Evolutionary conservation across 768 basidiomycete species (phyloP).

Genomic region (Suillus ampliporus): DNA sequence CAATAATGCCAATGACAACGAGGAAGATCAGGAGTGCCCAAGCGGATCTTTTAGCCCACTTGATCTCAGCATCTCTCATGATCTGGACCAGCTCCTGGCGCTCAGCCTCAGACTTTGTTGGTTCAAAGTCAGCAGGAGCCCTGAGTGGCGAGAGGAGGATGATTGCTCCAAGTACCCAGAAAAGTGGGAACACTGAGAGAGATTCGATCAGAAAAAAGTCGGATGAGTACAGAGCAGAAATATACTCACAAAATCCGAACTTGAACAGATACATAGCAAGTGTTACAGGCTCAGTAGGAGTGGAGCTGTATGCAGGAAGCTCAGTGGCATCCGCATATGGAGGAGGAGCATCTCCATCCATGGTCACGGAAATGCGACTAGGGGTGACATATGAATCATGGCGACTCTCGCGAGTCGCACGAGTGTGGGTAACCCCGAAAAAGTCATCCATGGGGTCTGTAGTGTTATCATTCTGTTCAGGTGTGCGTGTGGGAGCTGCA

Average conservation of each 20-base stretch:
- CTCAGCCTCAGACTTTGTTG: slow-evolving; percentile 43
- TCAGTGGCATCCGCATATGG: slow-evolving; percentile 35
- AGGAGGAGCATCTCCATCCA: slow-evolving; percentile 29
- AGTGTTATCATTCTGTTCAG: not conserved
- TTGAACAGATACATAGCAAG: slow-evolving; percentile 55
- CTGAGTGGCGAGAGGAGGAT: slow-evolving; percentile 48
- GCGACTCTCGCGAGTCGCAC: slow-evolving; percentile 36
- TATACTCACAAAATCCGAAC: slow-evolving; percentile 52
- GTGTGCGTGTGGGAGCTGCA: slow-evolving; percentile 14
- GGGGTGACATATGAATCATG: slow-evolving; percentile 32
- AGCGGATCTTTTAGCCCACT: slow-evolving; percentile 47
- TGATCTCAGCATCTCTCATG: slow-evolving; percentile 44
- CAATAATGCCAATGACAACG: slow-evolving; percentile 10
- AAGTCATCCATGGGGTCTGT: slow-evolving; percentile 30
- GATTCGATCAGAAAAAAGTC: slow-evolving; percentile 5
- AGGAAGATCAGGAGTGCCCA: slow-evolving; percentile 18
- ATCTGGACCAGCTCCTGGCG: slow-evolving; percentile 35
- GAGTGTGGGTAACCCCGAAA: slow-evolving; percentile 31
- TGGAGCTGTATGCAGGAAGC: slow-evolving; percentile 40
- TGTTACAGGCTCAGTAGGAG: slow-evolving; percentile 44
- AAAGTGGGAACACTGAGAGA: slow-evolving; percentile 50
- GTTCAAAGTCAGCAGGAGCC: slow-evolving; percentile 34
- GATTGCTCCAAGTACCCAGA: slow-evolving; percentile 50
- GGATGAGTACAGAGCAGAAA: not conserved
- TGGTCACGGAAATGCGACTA: slow-evolving; percentile 6